Base-by-base conservation (phyloP, 139 green algal genomes). In the Nannochloris sp. region DNA sequence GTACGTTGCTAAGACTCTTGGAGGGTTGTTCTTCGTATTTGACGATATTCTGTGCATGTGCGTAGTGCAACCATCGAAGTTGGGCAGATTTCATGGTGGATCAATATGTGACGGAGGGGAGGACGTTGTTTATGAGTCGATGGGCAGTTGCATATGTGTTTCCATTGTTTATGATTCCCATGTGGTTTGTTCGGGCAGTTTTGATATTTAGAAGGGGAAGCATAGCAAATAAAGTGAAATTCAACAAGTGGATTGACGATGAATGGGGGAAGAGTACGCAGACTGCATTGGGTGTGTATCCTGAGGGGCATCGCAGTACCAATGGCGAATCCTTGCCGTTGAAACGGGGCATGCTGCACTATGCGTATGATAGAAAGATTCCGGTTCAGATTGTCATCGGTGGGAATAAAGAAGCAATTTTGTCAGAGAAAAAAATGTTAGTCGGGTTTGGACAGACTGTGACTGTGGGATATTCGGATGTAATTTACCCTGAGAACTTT, bases 71-170 rank as follows among this genome's bases (percentile, higher is more conserved):
- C 63, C 89, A 96, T 68, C 79, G 89, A 21, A 86, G 72, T 48
- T 96, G 90, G 89, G 82, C 79, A 1, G 89, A 96, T 62, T 95
- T 96, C 55, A 93, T 94, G 56, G 55, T 96, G 14, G 89, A 96
- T 66, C 64, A 84, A 4, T 89, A 88, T 57, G 54, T 88, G 1
- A 87, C 84, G 21, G 83, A 92, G 56, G 88, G 88, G 2, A 75
- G 81, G 15, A 78, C 81, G 15, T 74, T 83, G 15, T 81, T 88
- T 48, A 79, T 96, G 70, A 87, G 76, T 71, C 74, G 87, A 62
- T 81, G 80, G 81, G 67, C 83, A 12, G 87, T 96, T n/a, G 66
- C 75, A 18, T 73, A 71, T 8, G 86, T 83, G 19, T 96, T 96
- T 57, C 88, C 88, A 5, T 60, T 90, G 23, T 95, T 95, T 74